A percentile compares a stretch with the other conserved stretches of the same genome.
Conservation (phyloP, 305 asterid genomes). For the Solanum hybrid region DNA sequence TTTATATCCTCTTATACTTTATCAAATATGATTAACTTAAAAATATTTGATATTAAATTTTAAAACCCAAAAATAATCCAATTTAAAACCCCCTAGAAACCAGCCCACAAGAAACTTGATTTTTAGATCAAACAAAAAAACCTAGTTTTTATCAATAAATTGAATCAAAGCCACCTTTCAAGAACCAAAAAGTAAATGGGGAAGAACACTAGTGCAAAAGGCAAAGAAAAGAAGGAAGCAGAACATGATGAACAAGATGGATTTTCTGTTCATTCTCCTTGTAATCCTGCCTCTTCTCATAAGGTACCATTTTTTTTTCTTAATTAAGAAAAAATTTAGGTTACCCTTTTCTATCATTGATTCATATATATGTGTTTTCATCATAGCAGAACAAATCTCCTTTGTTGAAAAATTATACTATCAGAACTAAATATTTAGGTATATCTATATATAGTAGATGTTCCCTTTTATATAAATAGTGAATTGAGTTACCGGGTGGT, state of each 20-base stretch:
- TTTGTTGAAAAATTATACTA: background rate
- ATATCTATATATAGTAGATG: background rate
- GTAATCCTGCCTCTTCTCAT: constrained; percentile 52
- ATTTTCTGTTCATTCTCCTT: constrained; percentile 85
- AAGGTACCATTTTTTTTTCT: constrained; percentile 22
- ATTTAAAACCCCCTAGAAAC: background rate
- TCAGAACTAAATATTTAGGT: no score
- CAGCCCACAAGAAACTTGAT: background rate
- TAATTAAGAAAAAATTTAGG: background rate
- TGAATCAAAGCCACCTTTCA: background rate
- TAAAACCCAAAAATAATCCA: background rate
- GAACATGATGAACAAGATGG: constrained; percentile 65
- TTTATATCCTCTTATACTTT: no score
- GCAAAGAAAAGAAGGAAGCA: constrained; percentile 8
- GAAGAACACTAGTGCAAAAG: constrained; percentile 5
- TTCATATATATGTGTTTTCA: background rate
- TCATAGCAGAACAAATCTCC: background rate
- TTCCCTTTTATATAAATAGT: background rate
- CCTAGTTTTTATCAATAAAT: background rate
- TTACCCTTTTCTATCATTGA: background rate
- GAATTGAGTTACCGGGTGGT: background rate
- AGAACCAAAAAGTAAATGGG: constrained; percentile 7
- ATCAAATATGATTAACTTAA: background rate
- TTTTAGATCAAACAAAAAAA: background rate
- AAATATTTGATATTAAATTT: background rate